Conservation (phyloP, 768 basidiomycete species). For the Lactarius tabidus region DNA sequence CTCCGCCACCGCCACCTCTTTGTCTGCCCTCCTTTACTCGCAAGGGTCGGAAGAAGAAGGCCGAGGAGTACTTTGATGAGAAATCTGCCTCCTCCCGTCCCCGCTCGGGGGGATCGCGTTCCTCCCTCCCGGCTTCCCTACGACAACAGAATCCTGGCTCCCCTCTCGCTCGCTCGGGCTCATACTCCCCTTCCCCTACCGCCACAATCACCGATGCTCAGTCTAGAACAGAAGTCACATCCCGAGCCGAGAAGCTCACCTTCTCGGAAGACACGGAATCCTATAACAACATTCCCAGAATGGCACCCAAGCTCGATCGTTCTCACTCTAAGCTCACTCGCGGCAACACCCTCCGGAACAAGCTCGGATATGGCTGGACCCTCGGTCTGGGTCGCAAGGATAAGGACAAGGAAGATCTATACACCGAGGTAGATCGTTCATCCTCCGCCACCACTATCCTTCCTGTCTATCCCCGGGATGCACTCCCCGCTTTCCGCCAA, state of each 20-base stretch:
- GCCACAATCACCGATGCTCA: conserved; percentile 23
- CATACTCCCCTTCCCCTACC: conserved; percentile 24
- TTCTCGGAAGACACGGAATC: conserved; percentile 28
- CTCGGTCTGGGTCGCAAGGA: conserved; percentile 23
- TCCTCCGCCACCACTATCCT: conserved; percentile 24
- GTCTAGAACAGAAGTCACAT: conserved; percentile 5
- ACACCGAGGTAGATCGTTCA: conserved; percentile 17
- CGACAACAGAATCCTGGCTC: conserved; percentile 13
- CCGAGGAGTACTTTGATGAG: conserved; percentile 15
- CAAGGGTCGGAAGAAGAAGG: conserved; percentile 23
- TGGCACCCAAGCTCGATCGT: conserved; percentile 25
- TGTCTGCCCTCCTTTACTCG: conserved; percentile 26
- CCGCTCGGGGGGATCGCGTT: conserved; percentile 5
- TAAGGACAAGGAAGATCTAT: conserved; percentile 24
- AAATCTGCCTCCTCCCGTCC: conserved; percentile 8
- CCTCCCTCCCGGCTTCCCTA: conserved; percentile 12
- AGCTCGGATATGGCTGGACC: conserved; percentile 26
- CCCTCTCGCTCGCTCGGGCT: conserved; percentile 20
- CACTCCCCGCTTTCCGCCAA: conserved; percentile 4
- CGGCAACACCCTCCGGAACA: conserved; percentile 10
- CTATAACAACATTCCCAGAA: conserved; percentile 20
- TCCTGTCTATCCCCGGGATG: conserved; percentile 24
- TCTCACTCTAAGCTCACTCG: conserved; percentile 24
- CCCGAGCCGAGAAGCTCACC: conserved; percentile 20
- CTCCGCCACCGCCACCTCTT: conserved; percentile 21